Evolutionary conservation across 1,139 yeast genomes (phyloP), one percentile per base, ranked within the genome.

Genomic region (Debaryomyces singareniensis): DNA sequence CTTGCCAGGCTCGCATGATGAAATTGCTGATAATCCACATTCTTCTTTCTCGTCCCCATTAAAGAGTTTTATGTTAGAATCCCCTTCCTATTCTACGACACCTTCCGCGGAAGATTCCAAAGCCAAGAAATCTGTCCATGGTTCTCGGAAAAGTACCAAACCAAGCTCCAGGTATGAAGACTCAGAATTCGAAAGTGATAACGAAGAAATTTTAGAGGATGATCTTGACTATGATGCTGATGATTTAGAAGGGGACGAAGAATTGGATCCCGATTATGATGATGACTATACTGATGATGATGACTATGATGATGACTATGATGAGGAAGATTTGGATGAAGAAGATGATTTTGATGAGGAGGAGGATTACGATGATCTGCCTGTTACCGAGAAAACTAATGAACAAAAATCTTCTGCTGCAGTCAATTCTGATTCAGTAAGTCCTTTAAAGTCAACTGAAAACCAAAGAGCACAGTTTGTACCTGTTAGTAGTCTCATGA

Each of bases 1-100:
- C n/a, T n/a, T n/a, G n/a, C n/a, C n/a, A n/a, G n/a, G n/a, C n/a
- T n/a, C n/a, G n/a, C n/a, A n/a, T n/a, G n/a, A n/a, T n/a, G n/a
- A n/a, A n/a, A n/a, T n/a, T n/a, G n/a, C n/a, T n/a, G n/a, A n/a
- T n/a, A n/a, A n/a, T n/a, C n/a, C n/a, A n/a, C 54, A 52, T 34
- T 44, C 64, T 1, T 51, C 70, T 3, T 64, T 66, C 36, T 47
- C 69, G 0, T 62, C 70, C 2, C 72, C 72, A 7, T 48, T 67
- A 30, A 66, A 65, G 35, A 61, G 53, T 29, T 64, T 66, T 37
- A 66, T 65, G 71, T 48, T n/a, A n/a, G n/a, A n/a, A n/a, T n/a
- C n/a, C n/a, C n/a, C n/a, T n/a, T n/a, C n/a, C n/a, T n/a, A n/a
- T n/a, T n/a, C n/a, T n/a, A n/a, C n/a, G n/a, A n/a, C n/a, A n/a